These are phyloP conservation scores for Golubevia sp. DNA, from an alignment of 1,284 basidiomycete species.

Conservation along the genomic window DNA sequence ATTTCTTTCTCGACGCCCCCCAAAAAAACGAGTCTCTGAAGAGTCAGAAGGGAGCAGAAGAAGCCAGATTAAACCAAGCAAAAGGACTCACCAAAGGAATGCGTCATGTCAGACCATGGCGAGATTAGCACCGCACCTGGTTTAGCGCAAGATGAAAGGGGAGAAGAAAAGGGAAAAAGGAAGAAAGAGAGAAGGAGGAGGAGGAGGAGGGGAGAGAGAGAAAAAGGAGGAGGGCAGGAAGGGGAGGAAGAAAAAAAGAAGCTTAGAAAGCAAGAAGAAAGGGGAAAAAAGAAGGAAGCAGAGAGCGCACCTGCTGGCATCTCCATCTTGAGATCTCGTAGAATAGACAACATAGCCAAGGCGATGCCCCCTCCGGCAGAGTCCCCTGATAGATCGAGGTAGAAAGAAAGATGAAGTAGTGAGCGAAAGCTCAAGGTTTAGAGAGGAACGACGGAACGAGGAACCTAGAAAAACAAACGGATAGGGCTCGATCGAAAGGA, in stretches of 20 bases:
- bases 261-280: slow-evolving; percentile 58
- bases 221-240: slow-evolving; percentile 66
- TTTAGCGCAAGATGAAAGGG: neutral
- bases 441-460: too few relatives aligned
- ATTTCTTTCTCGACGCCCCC: too few relatives aligned
- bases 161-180: neutral
- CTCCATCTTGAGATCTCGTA: slow-evolving; percentile 83
- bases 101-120: slow-evolving; percentile 62
- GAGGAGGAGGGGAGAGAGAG: slow-evolving; percentile 27
- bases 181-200: slow-evolving; percentile 70
- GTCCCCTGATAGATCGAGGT: slow-evolving; percentile 83
- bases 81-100: slow-evolving; percentile 42
- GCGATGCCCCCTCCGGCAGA: slow-evolving; percentile 90
- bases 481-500: too few relatives aligned
- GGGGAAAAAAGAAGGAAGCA: slow-evolving; percentile 80
- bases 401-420: slow-evolving; percentile 78
- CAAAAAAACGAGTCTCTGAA: too few relatives aligned
- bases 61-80: too few relatives aligned
- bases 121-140: slow-evolving; percentile 41
- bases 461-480: too few relatives aligned
- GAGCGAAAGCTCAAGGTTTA: slow-evolving; percentile 61
- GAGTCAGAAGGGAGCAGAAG: too few relatives aligned
- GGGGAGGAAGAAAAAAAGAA: slow-evolving; percentile 77
- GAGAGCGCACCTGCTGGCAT: slow-evolving; percentile 75
- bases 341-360: slow-evolving; percentile 83